phyloP scores from a whole-genome alignment of 768 basidiomycete species.

The Lentinula detonsa region DNA sequence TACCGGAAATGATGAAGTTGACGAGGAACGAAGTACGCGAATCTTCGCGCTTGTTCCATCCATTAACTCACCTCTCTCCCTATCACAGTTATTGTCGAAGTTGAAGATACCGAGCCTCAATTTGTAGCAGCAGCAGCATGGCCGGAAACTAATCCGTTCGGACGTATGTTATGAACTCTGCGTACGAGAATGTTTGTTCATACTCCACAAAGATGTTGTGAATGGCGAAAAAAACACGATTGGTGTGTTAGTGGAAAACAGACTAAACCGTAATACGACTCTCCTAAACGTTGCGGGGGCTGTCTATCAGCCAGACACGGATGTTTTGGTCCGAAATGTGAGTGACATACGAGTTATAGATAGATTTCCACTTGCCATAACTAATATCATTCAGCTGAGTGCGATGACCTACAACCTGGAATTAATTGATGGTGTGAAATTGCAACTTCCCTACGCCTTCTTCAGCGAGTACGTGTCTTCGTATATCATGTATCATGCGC shows the following conservation, averaged over 20 bases:
- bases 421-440: constrained; percentile 48
- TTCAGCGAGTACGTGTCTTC: constrained; percentile 67
- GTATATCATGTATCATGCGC: constrained; percentile 1
- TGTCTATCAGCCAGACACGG: constrained; percentile 58
- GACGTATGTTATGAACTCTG: constrained; percentile 45
- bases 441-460: constrained; percentile 68
- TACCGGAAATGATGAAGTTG: constrained; percentile 27
- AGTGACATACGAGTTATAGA: constrained; percentile 12
- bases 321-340: constrained; percentile 69
- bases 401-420: constrained; percentile 44
- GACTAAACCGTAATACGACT: constrained; percentile 66
- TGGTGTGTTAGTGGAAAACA: constrained; percentile 65
- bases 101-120: constrained; percentile 41
- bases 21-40: constrained; percentile 30
- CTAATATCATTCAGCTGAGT: constrained; percentile 41
- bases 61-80: constrained; percentile 7
- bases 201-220: constrained; percentile 51
- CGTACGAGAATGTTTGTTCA: background rate
- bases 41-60: background rate
- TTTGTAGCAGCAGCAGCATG: constrained; percentile 44
- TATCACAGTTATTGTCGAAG: constrained; percentile 30
- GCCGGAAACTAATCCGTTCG: constrained; percentile 68
- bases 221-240: constrained; percentile 80
- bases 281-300: constrained; percentile 61
- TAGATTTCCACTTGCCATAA: background rate